Conservation (phyloP, 805 yeast genomes). For the Diddensiella transvaalensis region DNA sequence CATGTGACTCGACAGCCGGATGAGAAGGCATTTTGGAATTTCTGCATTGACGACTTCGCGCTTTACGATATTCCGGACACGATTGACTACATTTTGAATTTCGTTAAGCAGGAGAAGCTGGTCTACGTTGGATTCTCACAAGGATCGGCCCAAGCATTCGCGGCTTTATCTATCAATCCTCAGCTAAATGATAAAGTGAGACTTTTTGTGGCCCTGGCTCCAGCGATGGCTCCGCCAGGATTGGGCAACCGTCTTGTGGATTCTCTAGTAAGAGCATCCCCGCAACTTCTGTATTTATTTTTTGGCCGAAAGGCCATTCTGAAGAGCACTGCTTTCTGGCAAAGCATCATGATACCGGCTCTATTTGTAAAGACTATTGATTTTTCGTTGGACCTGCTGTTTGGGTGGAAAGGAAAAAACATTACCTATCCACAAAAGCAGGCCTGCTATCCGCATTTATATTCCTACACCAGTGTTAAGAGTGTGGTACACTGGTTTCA, state of each 20-base stretch:
- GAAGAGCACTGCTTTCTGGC: conserved; percentile 80
- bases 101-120: conserved; percentile 44
- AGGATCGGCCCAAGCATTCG: conserved; percentile 92
- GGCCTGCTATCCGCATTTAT: conserved; percentile 79
- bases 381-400: conserved; percentile 58
- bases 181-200: conserved; percentile 53
- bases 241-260: conserved; percentile 73
- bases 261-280: conserved; percentile 70
- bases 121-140: conserved; percentile 87
- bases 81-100: conserved; percentile 63
- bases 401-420: conserved; percentile 75
- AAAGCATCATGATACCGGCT: conserved; percentile 69
- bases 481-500: conserved; percentile 96
- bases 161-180: conserved; percentile 64
- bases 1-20: conserved; percentile 49
- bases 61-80: conserved; percentile 83
- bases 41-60: conserved; percentile 88
- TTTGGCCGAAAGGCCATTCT: conserved; percentile 74
- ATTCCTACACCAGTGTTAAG: conserved; percentile 88
- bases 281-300: conserved; percentile 61
- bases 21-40: conserved; percentile 73
- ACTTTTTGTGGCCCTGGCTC: conserved; percentile 78
- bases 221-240: conserved; percentile 91
- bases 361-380: conserved; percentile 72
- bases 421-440: conserved; percentile 71